phyloP scores from a whole-genome alignment of 257 asterid species.

The Rauvolfia tetraphylla region DNA sequence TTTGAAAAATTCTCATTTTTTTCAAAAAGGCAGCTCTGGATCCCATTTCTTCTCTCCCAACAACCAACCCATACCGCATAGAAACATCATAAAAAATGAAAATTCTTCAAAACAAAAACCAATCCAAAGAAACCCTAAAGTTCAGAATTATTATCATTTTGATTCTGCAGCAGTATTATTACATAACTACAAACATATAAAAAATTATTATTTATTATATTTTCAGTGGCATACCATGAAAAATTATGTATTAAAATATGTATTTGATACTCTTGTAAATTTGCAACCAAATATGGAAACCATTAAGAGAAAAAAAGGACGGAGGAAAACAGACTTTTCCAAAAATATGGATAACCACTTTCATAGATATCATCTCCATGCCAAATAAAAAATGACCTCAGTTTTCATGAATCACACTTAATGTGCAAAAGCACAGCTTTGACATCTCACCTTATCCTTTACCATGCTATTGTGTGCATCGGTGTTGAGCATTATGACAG shows the following conservation, averaged over 20 bases:
- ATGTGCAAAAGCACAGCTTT: not conserved
- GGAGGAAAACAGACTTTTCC: not conserved
- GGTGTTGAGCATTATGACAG: constrained; percentile 98
- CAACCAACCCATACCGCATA: too few species aligned
- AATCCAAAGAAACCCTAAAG: too few species aligned
- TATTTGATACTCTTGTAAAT: not conserved
- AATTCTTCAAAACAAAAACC: too few species aligned
- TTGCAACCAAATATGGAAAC: not conserved
- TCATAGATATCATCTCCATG: not conserved
- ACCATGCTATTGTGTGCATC: constrained; percentile 99
- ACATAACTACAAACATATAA: not conserved
- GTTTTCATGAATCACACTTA: not conserved
- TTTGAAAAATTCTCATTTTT: too few species aligned
- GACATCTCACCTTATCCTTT: constrained; percentile 79
- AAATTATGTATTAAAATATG: not conserved
- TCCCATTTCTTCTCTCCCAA: too few species aligned
- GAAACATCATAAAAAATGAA: too few species aligned
- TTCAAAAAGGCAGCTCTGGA: too few species aligned
- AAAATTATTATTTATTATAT: not conserved
- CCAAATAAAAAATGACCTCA: not conserved
- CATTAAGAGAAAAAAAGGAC: not conserved
- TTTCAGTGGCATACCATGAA: not conserved
- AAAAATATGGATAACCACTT: not conserved
- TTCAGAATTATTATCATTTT: too few species aligned
- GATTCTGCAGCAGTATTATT: not conserved